Conservation (phyloP, 2,329 filamentous ascomycete genomes). For the Colletotrichum sp. region DNA sequence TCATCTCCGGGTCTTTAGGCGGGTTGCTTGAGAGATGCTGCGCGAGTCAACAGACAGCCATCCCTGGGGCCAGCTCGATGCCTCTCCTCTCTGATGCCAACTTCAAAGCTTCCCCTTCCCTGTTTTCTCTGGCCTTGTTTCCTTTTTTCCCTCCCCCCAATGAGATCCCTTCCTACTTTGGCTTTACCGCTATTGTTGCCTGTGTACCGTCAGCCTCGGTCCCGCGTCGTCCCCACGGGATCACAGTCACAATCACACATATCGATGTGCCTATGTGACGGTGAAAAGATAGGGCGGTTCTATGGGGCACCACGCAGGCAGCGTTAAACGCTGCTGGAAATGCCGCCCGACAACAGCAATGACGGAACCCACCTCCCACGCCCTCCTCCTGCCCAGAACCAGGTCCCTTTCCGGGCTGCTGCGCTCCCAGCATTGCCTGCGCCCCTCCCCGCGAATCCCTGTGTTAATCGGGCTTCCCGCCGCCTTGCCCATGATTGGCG, state of each 20-base stretch:
- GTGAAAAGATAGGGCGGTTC: not conserved
- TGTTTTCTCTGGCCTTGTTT: not conserved
- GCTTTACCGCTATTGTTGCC: not conserved
- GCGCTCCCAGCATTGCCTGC: not conserved
- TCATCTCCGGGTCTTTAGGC: not conserved
- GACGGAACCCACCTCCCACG: not conserved
- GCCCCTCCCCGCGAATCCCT: conserved; percentile 1
- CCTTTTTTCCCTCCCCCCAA: not conserved
- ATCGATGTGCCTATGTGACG: not conserved
- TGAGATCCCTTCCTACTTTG: not conserved
- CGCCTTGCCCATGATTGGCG: conserved; percentile 8
- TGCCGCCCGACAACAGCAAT: not conserved
- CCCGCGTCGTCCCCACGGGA: not conserved
- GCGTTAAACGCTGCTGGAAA: not conserved
- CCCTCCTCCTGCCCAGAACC: not conserved
- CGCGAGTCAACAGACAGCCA: not conserved
- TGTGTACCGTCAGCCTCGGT: not conserved
- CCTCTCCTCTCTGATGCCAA: not conserved
- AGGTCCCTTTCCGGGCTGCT: not conserved
- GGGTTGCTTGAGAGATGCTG: not conserved
- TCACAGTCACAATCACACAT: not conserved
- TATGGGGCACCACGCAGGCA: not conserved
- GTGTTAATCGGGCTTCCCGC: conserved; percentile 15
- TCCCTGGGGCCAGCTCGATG: not conserved
- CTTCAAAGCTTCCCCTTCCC: conserved; percentile 3